Conservation (phyloP, 306 rosid genomes). For the Rubus idaeus region DNA sequence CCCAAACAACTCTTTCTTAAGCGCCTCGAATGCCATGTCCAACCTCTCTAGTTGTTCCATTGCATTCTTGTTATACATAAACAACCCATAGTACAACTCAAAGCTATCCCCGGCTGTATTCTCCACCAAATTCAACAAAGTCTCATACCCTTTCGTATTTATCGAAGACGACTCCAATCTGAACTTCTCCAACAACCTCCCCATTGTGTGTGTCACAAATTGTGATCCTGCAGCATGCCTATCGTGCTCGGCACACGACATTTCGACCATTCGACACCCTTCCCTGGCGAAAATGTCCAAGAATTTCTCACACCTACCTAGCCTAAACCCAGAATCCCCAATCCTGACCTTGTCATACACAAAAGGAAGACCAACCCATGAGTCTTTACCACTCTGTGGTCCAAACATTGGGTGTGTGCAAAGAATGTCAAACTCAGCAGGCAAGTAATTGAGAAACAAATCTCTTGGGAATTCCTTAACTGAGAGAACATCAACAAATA, state of each 20-base stretch:
- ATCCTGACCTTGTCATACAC: constrained; percentile 13
- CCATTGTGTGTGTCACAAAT: constrained; percentile 24
- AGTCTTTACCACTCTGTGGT: constrained; percentile 8
- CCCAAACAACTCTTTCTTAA: constrained; percentile 24
- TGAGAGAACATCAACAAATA: constrained; percentile 20
- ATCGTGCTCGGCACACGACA: constrained; percentile 25
- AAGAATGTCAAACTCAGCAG: constrained; percentile 15
- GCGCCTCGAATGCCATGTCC: constrained; percentile 23
- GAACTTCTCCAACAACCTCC: constrained; percentile 21
- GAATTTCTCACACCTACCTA: constrained; percentile 11
- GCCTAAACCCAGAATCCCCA: neutral
- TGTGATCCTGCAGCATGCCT: constrained; percentile 19
- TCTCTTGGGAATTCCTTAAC: constrained; percentile 22
- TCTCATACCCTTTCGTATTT: constrained; percentile 21
- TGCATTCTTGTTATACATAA: constrained; percentile 28
- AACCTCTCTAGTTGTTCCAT: constrained; percentile 24
- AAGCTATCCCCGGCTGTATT: constrained; percentile 26
- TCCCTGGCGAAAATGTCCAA: constrained; percentile 4
- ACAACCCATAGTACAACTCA: constrained; percentile 23
- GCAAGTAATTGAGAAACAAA: constrained; percentile 17
- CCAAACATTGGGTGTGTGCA: constrained; percentile 31
- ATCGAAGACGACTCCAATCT: constrained; percentile 17
- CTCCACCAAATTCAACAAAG: constrained; percentile 17
- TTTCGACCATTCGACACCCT: constrained; percentile 27
- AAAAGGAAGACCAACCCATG: constrained; percentile 16